Conservation (phyloP, 2,329 filamentous ascomycete species). For the Ophiostoma ulmi region DNA sequence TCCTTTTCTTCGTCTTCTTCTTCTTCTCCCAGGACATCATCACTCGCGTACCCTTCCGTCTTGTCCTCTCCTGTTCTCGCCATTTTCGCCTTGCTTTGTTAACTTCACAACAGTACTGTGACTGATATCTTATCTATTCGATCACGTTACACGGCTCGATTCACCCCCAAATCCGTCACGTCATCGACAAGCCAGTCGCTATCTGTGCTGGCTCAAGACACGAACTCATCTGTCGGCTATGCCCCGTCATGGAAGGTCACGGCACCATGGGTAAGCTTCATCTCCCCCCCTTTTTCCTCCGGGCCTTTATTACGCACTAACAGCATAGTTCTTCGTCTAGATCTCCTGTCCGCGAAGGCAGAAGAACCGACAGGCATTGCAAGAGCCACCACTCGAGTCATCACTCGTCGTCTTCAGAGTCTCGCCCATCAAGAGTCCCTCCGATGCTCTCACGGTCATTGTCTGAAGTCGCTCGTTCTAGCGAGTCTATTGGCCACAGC, state of each 20-base stretch:
- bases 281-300: no score
- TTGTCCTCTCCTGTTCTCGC: not conserved
- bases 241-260: conserved; percentile 3
- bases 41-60: not conserved
- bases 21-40: not conserved
- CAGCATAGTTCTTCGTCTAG: not conserved
- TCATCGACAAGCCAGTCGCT: not conserved
- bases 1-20: not conserved
- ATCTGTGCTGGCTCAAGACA: not conserved
- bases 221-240: not conserved
- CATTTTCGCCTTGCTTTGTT: not conserved
- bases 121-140: not conserved
- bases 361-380: not conserved
- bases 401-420: not conserved
- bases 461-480: not conserved
- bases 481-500: not conserved
- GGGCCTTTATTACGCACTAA: not conserved
- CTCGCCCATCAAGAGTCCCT: not conserved
- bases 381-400: not conserved
- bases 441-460: not conserved
- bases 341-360: not conserved
- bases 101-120: not conserved
- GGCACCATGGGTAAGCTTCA: conserved; percentile 19
- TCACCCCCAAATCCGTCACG: not conserved
- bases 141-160: not conserved